Percentiles rank a stretch among this genome's conserved stretches.
Evolutionary conservation across 192 early-diverging fungal species (phyloP).

Genomic region (Backusella morwellensis): DNA sequence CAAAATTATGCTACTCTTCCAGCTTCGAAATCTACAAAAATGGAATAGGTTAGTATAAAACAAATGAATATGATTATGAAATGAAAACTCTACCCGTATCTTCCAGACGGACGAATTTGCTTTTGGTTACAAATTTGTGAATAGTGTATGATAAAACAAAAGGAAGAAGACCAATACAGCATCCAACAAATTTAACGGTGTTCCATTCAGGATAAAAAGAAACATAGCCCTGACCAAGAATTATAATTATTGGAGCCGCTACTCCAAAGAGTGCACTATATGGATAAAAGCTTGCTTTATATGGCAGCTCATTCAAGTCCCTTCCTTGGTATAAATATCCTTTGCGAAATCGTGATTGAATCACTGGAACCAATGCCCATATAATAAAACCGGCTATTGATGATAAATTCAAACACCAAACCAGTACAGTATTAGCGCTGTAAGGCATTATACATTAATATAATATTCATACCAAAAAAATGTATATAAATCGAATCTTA

Average conservation of each 20-base stretch:
- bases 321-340: constrained; percentile 70
- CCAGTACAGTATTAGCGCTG: constrained; percentile 65
- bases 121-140: not conserved
- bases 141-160: not conserved
- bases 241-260: constrained; percentile 54
- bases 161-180: not conserved
- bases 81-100: not conserved
- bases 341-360: constrained; percentile 81
- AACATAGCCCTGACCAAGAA: constrained; percentile 54
- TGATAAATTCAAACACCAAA: constrained; percentile 59
- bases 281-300: constrained; percentile 71
- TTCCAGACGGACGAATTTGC: not conserved
- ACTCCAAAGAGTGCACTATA: constrained; percentile 68
- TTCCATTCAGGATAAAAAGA: constrained; percentile 33
- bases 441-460: constrained; percentile 43
- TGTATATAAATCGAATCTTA: not conserved
- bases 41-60: not conserved
- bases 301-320: constrained; percentile 61
- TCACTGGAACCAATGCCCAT: constrained; percentile 79
- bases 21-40: not conserved
- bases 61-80: not conserved
- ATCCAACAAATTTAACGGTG: not conserved
- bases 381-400: constrained; percentile 76
- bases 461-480: not conserved
- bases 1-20: not conserved